phyloP scores from a whole-genome alignment of 345 rosid genomes.

The Iberis pinnata region DNA sequence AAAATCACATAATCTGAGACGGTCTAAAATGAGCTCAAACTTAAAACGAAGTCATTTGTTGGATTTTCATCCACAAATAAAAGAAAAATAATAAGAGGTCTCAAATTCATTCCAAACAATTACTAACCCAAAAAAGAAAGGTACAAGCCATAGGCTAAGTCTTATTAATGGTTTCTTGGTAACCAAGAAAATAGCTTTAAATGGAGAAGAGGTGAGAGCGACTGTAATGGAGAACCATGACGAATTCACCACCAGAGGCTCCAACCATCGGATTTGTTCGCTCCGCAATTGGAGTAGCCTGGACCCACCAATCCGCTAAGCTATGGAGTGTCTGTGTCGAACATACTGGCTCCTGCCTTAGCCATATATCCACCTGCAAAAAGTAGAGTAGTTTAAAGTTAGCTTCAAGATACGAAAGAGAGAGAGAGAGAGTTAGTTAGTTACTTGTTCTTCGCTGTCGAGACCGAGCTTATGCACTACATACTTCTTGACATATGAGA shows the following conservation, averaged over 20 bases:
- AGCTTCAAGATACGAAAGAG: background rate
- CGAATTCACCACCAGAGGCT: constrained; percentile 39
- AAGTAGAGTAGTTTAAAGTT: background rate
- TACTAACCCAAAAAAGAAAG: no score
- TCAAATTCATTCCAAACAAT: no score
- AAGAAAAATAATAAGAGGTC: no score
- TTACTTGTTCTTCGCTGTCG: background rate
- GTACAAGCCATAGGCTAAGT: no score
- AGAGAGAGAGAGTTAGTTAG: background rate
- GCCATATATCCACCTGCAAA: constrained; percentile 44
- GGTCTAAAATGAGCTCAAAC: no score
- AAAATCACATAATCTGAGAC: no score
- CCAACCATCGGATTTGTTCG: constrained; percentile 31
- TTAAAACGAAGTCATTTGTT: no score
- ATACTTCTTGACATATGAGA: background rate
- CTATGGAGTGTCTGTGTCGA: constrained; percentile 29
- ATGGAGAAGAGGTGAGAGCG: constrained; percentile 19
- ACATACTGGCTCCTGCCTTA: constrained; percentile 36
- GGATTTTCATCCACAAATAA: no score
- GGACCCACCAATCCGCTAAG: constrained; percentile 41
- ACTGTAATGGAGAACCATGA: constrained; percentile 44
- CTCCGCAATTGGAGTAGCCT: constrained; percentile 30
- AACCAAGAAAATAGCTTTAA: no score
- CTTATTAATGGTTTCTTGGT: no score
- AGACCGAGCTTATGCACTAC: background rate